Conservation (phyloP, 2,329 filamentous ascomycete genomes). For the Venturia aucupariae region DNA sequence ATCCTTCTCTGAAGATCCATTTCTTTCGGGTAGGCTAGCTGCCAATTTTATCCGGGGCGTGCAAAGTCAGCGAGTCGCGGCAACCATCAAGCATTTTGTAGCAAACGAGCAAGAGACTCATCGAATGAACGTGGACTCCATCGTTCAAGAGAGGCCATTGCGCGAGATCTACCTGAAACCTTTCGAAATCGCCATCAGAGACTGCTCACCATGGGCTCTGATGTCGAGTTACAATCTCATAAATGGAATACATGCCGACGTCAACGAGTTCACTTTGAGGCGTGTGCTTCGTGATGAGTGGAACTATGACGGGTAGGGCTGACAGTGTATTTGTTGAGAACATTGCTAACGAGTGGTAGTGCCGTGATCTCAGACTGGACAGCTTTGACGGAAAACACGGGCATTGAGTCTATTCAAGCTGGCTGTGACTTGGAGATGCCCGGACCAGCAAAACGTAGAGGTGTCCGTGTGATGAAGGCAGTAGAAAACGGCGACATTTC, state of each 20-base stretch:
- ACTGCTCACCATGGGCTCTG: slow-evolving; percentile 57
- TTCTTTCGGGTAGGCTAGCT: slow-evolving; percentile 64
- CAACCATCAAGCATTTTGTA: slow-evolving; percentile 71
- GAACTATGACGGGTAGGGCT: slow-evolving; percentile 27
- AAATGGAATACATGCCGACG: slow-evolving; percentile 45
- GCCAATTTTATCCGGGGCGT: slow-evolving; percentile 63
- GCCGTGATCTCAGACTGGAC: slow-evolving; percentile 36
- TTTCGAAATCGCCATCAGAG: slow-evolving; percentile 62
- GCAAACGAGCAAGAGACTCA: slow-evolving; percentile 67
- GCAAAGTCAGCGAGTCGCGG: slow-evolving; percentile 64
- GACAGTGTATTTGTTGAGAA: neutral
- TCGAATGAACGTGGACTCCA: slow-evolving; percentile 54
- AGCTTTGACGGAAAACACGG: slow-evolving; percentile 29
- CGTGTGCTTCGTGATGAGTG: slow-evolving; percentile 33
- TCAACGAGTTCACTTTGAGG: slow-evolving; percentile 33
- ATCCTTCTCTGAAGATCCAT: slow-evolving; percentile 75
- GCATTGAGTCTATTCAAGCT: slow-evolving; percentile 27
- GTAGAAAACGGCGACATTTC: slow-evolving; percentile 28
- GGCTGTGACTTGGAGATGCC: slow-evolving; percentile 34
- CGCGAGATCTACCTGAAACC: slow-evolving; percentile 65
- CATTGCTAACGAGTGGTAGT: slow-evolving; percentile 17
- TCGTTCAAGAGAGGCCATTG: slow-evolving; percentile 55
- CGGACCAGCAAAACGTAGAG: slow-evolving; percentile 31
- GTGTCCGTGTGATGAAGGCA: slow-evolving; percentile 27
- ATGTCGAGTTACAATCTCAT: slow-evolving; percentile 62